Evolutionary conservation across 257 asterid genomes (phyloP).

Genomic region (Nicotiana noctiflora): DNA sequence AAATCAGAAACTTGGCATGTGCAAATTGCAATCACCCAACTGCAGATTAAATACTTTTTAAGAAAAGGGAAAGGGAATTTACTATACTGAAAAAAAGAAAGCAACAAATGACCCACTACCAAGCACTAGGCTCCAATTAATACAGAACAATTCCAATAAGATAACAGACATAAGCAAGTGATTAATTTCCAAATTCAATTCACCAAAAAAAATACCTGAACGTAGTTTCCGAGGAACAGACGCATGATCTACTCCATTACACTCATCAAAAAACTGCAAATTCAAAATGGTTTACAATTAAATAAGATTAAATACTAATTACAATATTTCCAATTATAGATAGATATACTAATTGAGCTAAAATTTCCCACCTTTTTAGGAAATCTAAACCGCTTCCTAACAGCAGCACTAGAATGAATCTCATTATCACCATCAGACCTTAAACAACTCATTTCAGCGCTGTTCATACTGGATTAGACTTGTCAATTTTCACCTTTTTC

Average conservation of each 20-base stretch:
- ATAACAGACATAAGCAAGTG: constrained; percentile 13
- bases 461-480: constrained; percentile 9
- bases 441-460: constrained; percentile 43
- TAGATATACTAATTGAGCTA: neutral
- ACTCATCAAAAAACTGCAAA: constrained; percentile 55
- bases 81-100: neutral
- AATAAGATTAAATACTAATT: neutral
- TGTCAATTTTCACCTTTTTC: neutral
- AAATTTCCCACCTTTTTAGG: constrained; percentile 42
- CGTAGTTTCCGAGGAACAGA: constrained; percentile 73
- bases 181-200: constrained; percentile 13
- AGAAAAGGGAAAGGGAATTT: constrained; percentile 2
- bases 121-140: constrained; percentile 1
- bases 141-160: constrained; percentile 12
- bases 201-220: constrained; percentile 45
- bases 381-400: constrained; percentile 27
- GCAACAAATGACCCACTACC: constrained; percentile 4
- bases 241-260: constrained; percentile 40
- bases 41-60: neutral
- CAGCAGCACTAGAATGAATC: constrained; percentile 26
- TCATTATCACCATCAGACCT: constrained; percentile 45
- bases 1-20: neutral
- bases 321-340: neutral
- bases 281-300: neutral
- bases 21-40: neutral